phyloP scores from a whole-genome alignment of 352 stramenopile species.

The Globisporangium uncinulatum region DNA sequence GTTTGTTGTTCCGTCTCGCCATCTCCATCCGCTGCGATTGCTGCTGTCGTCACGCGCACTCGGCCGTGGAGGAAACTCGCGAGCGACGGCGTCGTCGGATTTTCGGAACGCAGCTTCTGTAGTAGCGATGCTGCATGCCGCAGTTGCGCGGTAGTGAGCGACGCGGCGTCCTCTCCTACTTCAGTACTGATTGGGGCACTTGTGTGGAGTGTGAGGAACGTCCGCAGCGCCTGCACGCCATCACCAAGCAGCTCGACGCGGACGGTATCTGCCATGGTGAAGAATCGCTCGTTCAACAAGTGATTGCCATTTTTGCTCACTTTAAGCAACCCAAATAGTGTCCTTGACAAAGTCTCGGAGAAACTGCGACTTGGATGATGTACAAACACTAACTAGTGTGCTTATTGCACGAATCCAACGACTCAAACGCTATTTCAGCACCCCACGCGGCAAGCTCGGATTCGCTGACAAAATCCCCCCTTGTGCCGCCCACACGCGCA shows the following conservation, averaged over 20 bases:
- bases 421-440: no score
- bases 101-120: not conserved
- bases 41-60: not conserved
- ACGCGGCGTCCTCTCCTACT: not conserved
- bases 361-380: no score
- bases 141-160: conserved; percentile 8
- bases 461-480: no score
- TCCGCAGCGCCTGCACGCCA: conserved; percentile 22
- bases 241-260: conserved; percentile 20
- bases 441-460: no score
- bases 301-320: not conserved
- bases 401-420: no score
- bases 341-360: not conserved
- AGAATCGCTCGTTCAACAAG: not conserved
- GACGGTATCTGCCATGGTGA: not conserved
- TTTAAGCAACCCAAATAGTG: not conserved
- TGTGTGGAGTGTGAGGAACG: conserved; percentile 16
- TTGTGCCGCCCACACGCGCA: no score
- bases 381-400: no score
- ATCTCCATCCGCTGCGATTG: not conserved
- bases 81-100: conserved; percentile 5
- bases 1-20: conserved; percentile 6
- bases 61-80: conserved; percentile 9
- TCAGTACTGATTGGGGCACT: not conserved
- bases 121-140: conserved; percentile 7